Evolutionary conservation across 306 rosid species (phyloP), one percentile per base, ranked within the genome.

Genomic region (Rubus parviflorus): DNA sequence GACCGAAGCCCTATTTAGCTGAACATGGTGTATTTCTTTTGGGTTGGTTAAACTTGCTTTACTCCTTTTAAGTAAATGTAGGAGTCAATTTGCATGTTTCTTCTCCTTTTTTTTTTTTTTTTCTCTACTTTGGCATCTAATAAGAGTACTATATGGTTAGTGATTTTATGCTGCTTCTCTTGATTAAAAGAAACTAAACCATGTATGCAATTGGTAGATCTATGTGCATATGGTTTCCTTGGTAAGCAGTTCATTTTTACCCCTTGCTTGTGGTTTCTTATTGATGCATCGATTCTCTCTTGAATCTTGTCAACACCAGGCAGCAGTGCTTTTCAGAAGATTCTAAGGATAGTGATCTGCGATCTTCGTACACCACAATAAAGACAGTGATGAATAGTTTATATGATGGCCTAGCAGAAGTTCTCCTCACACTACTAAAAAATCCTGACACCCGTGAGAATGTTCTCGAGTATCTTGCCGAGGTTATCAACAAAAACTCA

Each of bases 311-410:
- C 72, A 73, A 77, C 75, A 79, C 81, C 95, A 96, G 99, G 79
- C 93, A 86, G 73, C 99, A 91, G 83, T 96, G 97, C 81, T 96
- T 96, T 87, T 88, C 99, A 58, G 99, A 96, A n/a, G 87, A 90
- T 69, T 88, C 97, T 57, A 89, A 66, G 88, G 98, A 38, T 10
- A 25, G 96, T 78, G 98, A 93, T 86, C 83, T 96, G 81, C 76
- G 90, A 72, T 89, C 98, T 70, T 91, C 99, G 38, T 93, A 91
- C 80, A 75, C 89, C 67, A 91, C 99, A 8, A 96, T 93, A 37
- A 96, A 92, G 86, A 86, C 90, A 9, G 91, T 87, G 52, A 88
- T 89, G 96, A 92, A 92, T 81, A 89, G 69, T 83, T 80, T 96
- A 73, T 96, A 91, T 70, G 93, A 88, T 74, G 99, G 99, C 61